Conservation (phyloP, 345 rosid species). For the Dipteronia dyeriana region DNA sequence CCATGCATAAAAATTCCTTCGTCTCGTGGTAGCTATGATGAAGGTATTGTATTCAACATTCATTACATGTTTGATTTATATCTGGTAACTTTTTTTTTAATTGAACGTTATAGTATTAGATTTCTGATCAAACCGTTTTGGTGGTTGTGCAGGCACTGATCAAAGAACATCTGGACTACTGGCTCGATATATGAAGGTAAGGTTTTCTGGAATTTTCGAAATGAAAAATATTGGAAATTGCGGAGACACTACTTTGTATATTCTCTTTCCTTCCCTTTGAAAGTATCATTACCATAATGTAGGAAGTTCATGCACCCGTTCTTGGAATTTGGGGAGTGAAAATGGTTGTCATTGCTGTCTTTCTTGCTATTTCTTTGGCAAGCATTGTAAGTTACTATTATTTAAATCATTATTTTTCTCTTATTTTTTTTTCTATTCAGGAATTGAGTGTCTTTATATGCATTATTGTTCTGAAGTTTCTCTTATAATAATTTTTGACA, state of each 20-base stretch:
- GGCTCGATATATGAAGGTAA: constrained; percentile 59
- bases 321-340: constrained; percentile 57
- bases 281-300: background rate
- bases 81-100: background rate
- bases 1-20: constrained; percentile 47
- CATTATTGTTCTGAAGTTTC: background rate
- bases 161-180: constrained; percentile 47
- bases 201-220: background rate
- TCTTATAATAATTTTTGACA: background rate
- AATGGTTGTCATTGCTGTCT: constrained; percentile 46
- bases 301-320: constrained; percentile 56
- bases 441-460: background rate
- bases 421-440: background rate
- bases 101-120: constrained; percentile 3
- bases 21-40: constrained; percentile 32
- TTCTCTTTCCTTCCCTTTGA: background rate
- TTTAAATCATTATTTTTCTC: background rate
- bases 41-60: constrained; percentile 34
- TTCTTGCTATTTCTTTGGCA: constrained; percentile 48
- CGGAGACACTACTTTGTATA: background rate
- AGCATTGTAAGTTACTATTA: constrained; percentile 48
- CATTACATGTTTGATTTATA: background rate
- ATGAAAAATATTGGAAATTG: background rate
- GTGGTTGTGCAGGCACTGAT: constrained; percentile 26
- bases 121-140: constrained; percentile 10